Evolutionary conservation across 352 stramenopile genomes (phyloP).

Genomic region (Phytophthora hibernalis): DNA sequence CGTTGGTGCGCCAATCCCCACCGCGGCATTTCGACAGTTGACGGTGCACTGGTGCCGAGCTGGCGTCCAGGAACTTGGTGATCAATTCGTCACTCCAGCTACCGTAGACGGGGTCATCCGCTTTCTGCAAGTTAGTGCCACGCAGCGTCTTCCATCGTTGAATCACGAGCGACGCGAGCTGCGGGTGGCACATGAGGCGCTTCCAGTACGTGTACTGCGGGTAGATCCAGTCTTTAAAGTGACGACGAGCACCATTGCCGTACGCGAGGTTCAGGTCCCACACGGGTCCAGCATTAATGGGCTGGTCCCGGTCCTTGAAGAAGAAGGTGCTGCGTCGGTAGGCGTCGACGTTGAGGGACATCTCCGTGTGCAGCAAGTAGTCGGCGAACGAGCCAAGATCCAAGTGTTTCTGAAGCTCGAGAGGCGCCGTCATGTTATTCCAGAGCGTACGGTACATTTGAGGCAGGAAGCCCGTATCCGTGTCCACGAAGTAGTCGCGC

Average conservation of each 20-base stretch:
- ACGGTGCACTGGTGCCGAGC: constrained; percentile 47
- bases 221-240: constrained; percentile 78
- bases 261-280: constrained; percentile 88
- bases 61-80: constrained; percentile 56
- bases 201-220: constrained; percentile 84
- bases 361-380: constrained; percentile 84
- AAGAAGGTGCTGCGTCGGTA: constrained; percentile 84
- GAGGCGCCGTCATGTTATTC: constrained; percentile 79
- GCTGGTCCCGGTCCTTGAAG: constrained; percentile 77
- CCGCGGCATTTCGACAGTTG: constrained; percentile 64
- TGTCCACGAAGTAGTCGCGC: constrained; percentile 79
- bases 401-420: constrained; percentile 62
- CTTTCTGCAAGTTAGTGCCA: constrained; percentile 20
- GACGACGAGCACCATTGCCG: constrained; percentile 62
- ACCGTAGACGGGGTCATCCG: constrained; percentile 32
- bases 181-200: constrained; percentile 80
- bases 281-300: constrained; percentile 80
- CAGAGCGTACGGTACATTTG: constrained; percentile 74
- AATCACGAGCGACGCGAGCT: constrained; percentile 75
- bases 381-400: constrained; percentile 79
- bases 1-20: constrained; percentile 57
- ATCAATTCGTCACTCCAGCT: constrained; percentile 66
- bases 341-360: constrained; percentile 83
- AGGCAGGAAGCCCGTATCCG: constrained; percentile 61
- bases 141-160: constrained; percentile 80